These are phyloP conservation scores for Amaranthus hypochondriacus DNA, from an alignment of 148 eudicot species.

Conservation along the genomic window DNA sequence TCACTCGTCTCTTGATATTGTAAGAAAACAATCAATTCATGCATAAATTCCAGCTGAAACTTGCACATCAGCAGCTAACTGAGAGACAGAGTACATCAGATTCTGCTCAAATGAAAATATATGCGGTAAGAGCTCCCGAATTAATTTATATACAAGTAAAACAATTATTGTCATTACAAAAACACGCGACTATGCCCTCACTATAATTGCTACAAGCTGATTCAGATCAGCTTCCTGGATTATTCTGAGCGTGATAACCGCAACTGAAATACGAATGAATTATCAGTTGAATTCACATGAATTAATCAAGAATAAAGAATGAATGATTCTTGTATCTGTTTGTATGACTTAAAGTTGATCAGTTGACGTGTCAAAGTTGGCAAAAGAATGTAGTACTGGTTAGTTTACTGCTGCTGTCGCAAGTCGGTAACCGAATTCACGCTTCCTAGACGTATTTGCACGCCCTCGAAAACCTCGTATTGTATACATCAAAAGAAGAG, in stretches of 20 bases:
- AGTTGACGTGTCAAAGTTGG: constrained; percentile 20
- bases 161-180: constrained; percentile 19
- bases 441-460: not conserved
- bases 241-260: constrained; percentile 8
- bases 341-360: not conserved
- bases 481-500: constrained; percentile 11
- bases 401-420: not conserved
- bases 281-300: constrained; percentile 26
- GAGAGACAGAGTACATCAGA: not conserved
- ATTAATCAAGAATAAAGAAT: constrained; percentile 29
- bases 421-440: not conserved
- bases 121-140: constrained; percentile 12
- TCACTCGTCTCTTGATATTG: no score
- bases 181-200: constrained; percentile 9
- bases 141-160: constrained; percentile 26
- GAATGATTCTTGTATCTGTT: constrained; percentile 25
- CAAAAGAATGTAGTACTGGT: constrained; percentile 20
- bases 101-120: constrained; percentile 1
- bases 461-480: not conserved
- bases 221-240: not conserved
- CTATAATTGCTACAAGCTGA: not conserved
- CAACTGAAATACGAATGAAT: not conserved
- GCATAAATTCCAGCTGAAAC: no score
- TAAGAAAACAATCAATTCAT: no score
- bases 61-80: no score